Evolutionary conservation across 2,329 filamentous ascomycete genomes (phyloP).

Genomic region (Talaromyces islandicus): DNA sequence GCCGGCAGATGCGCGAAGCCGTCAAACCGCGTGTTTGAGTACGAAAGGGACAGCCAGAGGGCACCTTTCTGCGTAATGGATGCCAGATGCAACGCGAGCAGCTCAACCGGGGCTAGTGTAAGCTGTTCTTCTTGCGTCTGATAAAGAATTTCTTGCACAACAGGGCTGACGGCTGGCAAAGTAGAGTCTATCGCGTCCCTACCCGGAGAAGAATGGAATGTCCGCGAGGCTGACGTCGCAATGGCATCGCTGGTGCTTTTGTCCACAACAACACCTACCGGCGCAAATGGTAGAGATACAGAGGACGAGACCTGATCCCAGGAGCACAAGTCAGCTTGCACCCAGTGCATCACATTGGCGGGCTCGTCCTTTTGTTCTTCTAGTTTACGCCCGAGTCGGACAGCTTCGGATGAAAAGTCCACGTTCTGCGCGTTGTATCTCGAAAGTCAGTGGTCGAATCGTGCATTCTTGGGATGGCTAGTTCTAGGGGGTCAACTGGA

Average conservation of each 20-base stretch:
- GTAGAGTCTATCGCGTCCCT: not conserved
- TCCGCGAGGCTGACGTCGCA: slow-evolving; percentile 19
- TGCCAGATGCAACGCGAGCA: slow-evolving; percentile 27
- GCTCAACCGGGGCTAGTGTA: slow-evolving; percentile 27
- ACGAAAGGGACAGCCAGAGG: slow-evolving; percentile 28
- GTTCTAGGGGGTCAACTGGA: not conserved
- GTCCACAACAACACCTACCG: slow-evolving; percentile 29
- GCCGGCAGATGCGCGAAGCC: slow-evolving; percentile 15
- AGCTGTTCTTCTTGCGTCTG: slow-evolving; percentile 4
- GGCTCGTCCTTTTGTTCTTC: slow-evolving; percentile 16
- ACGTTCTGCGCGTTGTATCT: slow-evolving; percentile 21
- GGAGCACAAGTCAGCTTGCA: slow-evolving; percentile 23
- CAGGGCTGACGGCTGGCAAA: not conserved
- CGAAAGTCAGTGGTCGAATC: not conserved
- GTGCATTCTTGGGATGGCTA: not conserved
- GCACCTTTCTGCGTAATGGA: slow-evolving; percentile 22
- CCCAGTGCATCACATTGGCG: slow-evolving; percentile 26
- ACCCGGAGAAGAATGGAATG: slow-evolving; percentile 7
- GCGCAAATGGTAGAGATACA: slow-evolving; percentile 17
- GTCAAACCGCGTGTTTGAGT: slow-evolving; percentile 29
- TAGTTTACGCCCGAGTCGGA: slow-evolving; percentile 24
- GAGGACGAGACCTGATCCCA: slow-evolving; percentile 22
- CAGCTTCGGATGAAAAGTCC: slow-evolving; percentile 32
- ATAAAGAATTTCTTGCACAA: not conserved
- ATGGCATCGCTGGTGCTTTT: slow-evolving; percentile 35